Percentiles rank a stretch among this genome's conserved stretches.
These are phyloP conservation scores for Tilletia caries DNA, from an alignment of 1,284 basidiomycete genomes.

Conservation along the genomic window DNA sequence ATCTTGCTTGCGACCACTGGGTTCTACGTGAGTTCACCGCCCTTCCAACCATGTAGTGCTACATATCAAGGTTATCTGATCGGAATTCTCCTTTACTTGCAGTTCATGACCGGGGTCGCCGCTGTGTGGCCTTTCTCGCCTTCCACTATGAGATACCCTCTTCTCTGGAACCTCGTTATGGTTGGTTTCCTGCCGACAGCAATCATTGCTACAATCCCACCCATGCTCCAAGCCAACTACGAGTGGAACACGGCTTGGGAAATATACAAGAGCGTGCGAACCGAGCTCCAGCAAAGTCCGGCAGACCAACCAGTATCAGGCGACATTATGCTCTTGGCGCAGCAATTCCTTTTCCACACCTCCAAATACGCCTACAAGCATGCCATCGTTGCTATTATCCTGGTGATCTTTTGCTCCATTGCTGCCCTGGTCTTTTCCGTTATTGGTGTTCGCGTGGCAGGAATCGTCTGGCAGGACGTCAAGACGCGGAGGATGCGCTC, in stretches of 20 bases:
- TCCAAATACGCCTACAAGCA: conserved; percentile 11
- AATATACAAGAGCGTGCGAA: background rate
- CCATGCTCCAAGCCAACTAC: background rate
- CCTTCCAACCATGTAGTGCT: background rate
- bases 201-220: background rate
- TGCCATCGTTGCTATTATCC: conserved; percentile 12
- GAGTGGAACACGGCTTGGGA: background rate
- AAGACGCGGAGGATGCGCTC: background rate
- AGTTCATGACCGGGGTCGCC: conserved; percentile 10
- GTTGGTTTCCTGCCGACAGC: background rate
- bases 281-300: background rate
- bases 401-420: conserved; percentile 2
- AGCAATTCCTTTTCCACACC: background rate
- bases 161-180: conserved; percentile 5
- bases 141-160: conserved; percentile 1
- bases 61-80: background rate
- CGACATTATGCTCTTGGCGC: background rate
- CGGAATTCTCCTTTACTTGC: background rate
- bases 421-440: conserved; percentile 2
- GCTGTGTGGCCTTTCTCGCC: conserved; percentile 11
- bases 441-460: background rate
- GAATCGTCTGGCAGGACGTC: conserved; percentile 4
- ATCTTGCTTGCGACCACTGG: background rate
- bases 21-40: conserved; percentile 1
- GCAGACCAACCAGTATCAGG: background rate